phyloP scores from a whole-genome alignment of 805 yeast species.

The Candida oleophila region DNA sequence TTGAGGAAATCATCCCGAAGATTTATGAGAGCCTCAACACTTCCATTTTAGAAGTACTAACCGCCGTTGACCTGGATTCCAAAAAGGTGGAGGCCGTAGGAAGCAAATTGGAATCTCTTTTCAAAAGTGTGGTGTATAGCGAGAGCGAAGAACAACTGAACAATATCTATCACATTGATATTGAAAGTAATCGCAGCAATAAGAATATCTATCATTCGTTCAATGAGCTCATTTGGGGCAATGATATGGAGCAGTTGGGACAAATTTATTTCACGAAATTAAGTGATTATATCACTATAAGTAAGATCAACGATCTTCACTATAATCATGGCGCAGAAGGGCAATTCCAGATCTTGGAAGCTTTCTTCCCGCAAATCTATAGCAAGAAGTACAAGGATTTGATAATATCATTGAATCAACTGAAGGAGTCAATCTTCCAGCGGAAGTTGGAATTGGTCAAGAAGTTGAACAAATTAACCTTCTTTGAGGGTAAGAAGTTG shows the following conservation, averaged over 20 bases:
- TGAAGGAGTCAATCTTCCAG: conserved; percentile 13
- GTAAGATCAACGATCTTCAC: conserved; percentile 24
- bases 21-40: conserved; percentile 13
- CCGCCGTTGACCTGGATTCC: conserved; percentile 14
- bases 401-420: conserved; percentile 18
- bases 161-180: conserved; percentile 27
- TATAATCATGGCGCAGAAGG: conserved; percentile 7
- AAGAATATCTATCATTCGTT: conserved; percentile 29
- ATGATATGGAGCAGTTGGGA: conserved; percentile 27
- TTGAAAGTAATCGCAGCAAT: conserved; percentile 29
- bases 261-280: conserved; percentile 24
- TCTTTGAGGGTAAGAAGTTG: conserved; percentile 41
- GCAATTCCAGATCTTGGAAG: conserved; percentile 28
- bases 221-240: conserved; percentile 38
- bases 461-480: conserved; percentile 29
- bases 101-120: neutral
- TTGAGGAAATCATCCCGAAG: conserved; percentile 20
- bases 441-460: conserved; percentile 20
- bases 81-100: neutral
- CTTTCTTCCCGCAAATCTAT: conserved; percentile 36
- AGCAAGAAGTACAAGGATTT: conserved; percentile 19
- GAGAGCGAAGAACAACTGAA: conserved; percentile 22
- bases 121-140: conserved; percentile 21
- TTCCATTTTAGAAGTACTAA: neutral
- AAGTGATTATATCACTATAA: conserved; percentile 32